Evolutionary conservation across 305 asterid species (phyloP), one percentile per base, ranked within the genome.

Genomic region (Solanum aculeatissimum): DNA sequence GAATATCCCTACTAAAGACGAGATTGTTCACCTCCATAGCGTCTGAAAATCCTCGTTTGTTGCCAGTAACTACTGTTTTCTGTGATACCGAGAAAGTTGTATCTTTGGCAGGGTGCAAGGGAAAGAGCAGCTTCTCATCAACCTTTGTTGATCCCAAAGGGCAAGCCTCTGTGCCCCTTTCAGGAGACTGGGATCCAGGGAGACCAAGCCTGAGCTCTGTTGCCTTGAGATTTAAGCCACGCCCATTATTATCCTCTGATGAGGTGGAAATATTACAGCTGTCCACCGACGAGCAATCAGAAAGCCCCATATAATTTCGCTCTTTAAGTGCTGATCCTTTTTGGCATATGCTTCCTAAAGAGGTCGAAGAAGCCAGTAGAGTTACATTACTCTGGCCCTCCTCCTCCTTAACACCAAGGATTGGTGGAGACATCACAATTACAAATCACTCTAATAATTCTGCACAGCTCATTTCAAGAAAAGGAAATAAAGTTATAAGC

Each of bases 11-110:
- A 35, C 6, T 10, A 72, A 54, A 35, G 35, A 45, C 65, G 38
- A 8, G 84, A 80, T 54, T 60, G 49, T 42, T 90, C 78, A 89
- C 92, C 92, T 91, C 88, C 93, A 92, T 89, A 83, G 92, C 91
- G 57, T 93, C 95, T 60, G 94, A 87, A 80, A 93, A 93, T 42
- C 94, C 97, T 87, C 97, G 87, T 90, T 92, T 93, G 88, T 89
- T 93, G 65, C 95, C 97, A 1, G 91, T 86, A 82, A 91, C 92
- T 72, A 84, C 83, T 7, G 88, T 62, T 81, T 86, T 87, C 49
- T 83, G 89, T 6, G 80, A 83, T 38, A 81, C 72, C 2, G 19
- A 66, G 72, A 32, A 84, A 84, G 65, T 58, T 19, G 86, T 58
- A 75, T 89, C 91, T 74, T 91, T 92, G 80, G 84, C 27, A 32